phyloP scores from a whole-genome alignment of 306 rosid species.

The Quillaja saponaria region DNA sequence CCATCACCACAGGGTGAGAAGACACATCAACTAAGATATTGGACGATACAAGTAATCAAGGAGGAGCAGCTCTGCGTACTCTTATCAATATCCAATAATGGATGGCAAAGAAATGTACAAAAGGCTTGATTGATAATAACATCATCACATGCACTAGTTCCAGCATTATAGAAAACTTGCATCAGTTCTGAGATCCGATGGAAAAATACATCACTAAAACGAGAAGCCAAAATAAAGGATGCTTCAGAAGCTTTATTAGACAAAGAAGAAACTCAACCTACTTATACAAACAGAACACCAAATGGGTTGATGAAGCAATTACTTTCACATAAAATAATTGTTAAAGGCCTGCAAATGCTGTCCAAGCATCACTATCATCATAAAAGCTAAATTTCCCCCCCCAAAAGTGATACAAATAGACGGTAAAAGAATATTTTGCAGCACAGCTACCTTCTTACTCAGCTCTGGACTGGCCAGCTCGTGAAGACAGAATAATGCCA shows the following conservation, averaged over 20 bases:
- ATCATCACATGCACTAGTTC: conserved; percentile 38
- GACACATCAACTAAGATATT: too few species aligned
- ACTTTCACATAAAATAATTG: conserved; percentile 40
- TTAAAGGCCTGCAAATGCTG: conserved; percentile 33
- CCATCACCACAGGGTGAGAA: too few species aligned
- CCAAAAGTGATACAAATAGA: conserved; percentile 36
- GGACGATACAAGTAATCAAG: too few species aligned
- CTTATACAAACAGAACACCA: conserved; percentile 45
- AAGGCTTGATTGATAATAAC: conserved; percentile 23
- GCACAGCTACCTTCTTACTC: conserved; percentile 46
- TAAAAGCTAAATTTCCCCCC: conserved; percentile 31
- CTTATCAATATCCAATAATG: too few species aligned
- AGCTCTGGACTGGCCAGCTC: conserved; percentile 91
- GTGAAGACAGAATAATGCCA: conserved; percentile 81
- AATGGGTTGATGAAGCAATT: conserved; percentile 33
- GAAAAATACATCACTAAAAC: conserved; percentile 26
- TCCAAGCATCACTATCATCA: conserved; percentile 40
- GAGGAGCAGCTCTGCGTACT: too few species aligned
- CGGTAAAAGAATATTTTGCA: conserved; percentile 50
- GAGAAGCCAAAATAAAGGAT: conserved; percentile 18
- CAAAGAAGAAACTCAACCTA: conserved; percentile 42
- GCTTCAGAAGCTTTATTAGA: conserved; percentile 56
- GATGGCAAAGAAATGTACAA: too few species aligned
- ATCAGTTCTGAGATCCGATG: conserved; percentile 18
- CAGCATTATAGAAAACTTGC: conserved; percentile 23